phyloP scores from a whole-genome alignment of 1,284 basidiomycete genomes.

The Malassezia arunalokei region DNA sequence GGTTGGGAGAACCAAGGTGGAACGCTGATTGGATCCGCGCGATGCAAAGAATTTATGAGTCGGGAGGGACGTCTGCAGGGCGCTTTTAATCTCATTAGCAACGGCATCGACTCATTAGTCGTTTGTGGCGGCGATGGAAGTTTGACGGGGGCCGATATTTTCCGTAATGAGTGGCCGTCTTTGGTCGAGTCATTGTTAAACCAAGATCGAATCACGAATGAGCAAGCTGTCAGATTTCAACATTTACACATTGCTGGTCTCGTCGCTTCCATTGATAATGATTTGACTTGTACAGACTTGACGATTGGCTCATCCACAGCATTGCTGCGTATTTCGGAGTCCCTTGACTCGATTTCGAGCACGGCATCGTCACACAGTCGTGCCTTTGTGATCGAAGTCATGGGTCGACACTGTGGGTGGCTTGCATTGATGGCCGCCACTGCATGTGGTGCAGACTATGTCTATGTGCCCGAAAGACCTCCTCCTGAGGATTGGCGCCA shows the following conservation, averaged over 20 bases:
- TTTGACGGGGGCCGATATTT: conserved; percentile 85
- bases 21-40: conserved; percentile 87
- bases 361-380: conserved; percentile 90
- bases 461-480: conserved; percentile 90
- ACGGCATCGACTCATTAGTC: conserved; percentile 89
- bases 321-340: conserved; percentile 87
- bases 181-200: conserved; percentile 61
- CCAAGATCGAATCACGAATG: conserved; percentile 60
- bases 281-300: conserved; percentile 93
- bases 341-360: conserved; percentile 94
- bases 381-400: conserved; percentile 96
- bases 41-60: conserved; percentile 76
- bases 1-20: conserved; percentile 81
- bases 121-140: conserved; percentile 96
- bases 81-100: conserved; percentile 79
- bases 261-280: conserved; percentile 96
- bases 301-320: conserved; percentile 95
- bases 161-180: conserved; percentile 83
- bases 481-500: conserved; percentile 76
- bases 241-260: conserved; percentile 92
- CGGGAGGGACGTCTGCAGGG: conserved; percentile 72
- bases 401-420: conserved; percentile 98
- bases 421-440: conserved; percentile 84
- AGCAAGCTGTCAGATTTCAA: conserved; percentile 59
- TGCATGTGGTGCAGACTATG: conserved; percentile 86